Conservation (phyloP, 768 basidiomycete species). For the Boletales sp. region DNA sequence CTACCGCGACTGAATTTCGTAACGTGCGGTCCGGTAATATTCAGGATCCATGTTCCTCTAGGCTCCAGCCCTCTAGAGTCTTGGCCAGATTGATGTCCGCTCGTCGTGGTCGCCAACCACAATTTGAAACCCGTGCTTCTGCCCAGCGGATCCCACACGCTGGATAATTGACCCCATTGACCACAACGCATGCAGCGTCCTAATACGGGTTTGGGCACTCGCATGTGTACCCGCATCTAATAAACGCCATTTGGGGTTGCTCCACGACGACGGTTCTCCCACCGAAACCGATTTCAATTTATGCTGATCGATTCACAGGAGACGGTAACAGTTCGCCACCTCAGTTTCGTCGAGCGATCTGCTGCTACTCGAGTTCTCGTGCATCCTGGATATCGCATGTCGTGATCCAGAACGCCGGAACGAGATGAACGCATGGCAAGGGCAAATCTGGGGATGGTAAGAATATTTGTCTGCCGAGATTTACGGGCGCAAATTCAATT, state of each 20-base stretch:
- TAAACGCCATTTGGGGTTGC: background rate
- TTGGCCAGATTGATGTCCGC: background rate
- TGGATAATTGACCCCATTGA: no score
- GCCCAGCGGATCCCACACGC: background rate
- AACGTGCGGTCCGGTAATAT: background rate
- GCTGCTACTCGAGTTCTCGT: background rate
- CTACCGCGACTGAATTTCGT: background rate
- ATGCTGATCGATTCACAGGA: background rate
- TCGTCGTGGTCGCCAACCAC: background rate
- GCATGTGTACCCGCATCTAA: background rate
- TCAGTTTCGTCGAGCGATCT: background rate
- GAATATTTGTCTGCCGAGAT: conserved; percentile 6
- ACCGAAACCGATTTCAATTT: background rate
- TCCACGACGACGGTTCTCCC: background rate
- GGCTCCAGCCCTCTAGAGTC: background rate
- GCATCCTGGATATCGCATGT: background rate
- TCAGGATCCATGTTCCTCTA: background rate
- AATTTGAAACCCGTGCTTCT: background rate
- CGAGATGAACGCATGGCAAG: background rate
- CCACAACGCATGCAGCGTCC: background rate
- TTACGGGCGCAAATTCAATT: background rate
- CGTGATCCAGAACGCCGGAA: background rate
- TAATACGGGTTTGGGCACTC: background rate
- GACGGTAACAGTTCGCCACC: background rate
- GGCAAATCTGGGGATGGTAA: conserved; percentile 2